A percentile compares a stretch with the other conserved stretches of the same genome.
These are phyloP conservation scores for Phlebopus sp. DNA, from an alignment of 1,284 basidiomycete genomes.

Conservation along the genomic window DNA sequence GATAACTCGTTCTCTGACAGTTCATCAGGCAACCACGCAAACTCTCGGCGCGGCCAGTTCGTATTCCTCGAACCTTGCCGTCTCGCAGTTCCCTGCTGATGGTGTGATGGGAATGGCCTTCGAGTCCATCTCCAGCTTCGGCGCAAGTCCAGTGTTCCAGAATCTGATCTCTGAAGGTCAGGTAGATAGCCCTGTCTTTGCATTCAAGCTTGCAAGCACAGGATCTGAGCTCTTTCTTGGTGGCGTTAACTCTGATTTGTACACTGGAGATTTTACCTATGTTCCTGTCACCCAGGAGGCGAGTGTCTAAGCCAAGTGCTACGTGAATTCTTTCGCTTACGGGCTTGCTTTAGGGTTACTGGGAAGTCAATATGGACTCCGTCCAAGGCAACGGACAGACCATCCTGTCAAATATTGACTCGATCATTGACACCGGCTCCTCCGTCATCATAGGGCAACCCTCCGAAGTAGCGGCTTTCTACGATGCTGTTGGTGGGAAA, in stretches of 20 bases:
- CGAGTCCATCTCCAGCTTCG: conserved; percentile 11
- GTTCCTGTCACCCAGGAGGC: conserved; percentile 13
- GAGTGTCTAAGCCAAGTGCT: neutral
- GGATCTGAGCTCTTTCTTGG: conserved; percentile 44
- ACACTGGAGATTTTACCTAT: conserved; percentile 19
- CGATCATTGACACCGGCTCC: conserved; percentile 43
- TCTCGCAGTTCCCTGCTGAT: conserved; percentile 13
- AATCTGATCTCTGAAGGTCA: conserved; percentile 22
- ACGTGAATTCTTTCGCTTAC: neutral
- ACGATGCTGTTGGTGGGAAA: conserved; percentile 20
- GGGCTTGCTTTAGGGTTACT: conserved; percentile 22
- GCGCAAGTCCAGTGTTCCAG: conserved; percentile 16
- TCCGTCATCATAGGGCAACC: conserved; percentile 50
- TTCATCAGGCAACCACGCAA: too few relatives aligned
- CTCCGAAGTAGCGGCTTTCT: conserved; percentile 39
- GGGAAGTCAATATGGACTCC: conserved; percentile 26
- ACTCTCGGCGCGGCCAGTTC: too few relatives aligned
- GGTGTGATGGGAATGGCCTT: conserved; percentile 25
- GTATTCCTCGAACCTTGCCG: conserved; percentile 10
- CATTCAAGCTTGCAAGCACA: conserved; percentile 38
- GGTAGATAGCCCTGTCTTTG: conserved; percentile 31
- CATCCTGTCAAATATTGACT: conserved; percentile 14
- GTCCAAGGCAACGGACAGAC: conserved; percentile 12
- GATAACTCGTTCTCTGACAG: too few relatives aligned
- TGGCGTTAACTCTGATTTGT: conserved; percentile 24